Evolutionary conservation across 306 rosid genomes (phyloP).

Genomic region (Phaseolus lunatus): DNA sequence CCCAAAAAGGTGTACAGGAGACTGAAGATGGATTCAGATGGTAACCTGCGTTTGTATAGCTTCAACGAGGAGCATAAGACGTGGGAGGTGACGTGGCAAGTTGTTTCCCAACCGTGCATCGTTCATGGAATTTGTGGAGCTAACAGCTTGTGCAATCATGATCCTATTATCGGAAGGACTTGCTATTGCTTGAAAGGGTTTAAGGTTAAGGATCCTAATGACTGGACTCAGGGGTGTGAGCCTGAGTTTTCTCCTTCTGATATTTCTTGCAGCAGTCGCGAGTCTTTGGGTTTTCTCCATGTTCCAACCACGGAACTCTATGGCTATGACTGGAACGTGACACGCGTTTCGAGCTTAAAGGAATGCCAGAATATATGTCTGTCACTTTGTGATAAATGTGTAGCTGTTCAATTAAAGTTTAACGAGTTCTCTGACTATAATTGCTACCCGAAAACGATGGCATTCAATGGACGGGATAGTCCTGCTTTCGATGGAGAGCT

Average conservation of each 20-base stretch:
- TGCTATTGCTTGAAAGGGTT: constrained; percentile 62
- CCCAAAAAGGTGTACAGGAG: neutral
- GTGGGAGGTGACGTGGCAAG: constrained; percentile 63
- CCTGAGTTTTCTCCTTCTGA: constrained; percentile 44
- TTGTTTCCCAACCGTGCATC: constrained; percentile 48
- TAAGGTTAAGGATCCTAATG: constrained; percentile 44
- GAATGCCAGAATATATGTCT: constrained; percentile 56
- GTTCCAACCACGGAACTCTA: constrained; percentile 51
- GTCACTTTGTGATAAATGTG: constrained; percentile 49
- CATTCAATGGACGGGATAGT: constrained; percentile 50
- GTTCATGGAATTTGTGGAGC: constrained; percentile 68
- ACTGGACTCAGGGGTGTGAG: constrained; percentile 63
- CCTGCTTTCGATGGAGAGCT: constrained; percentile 45
- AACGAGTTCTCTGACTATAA: neutral
- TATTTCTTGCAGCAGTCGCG: constrained; percentile 35
- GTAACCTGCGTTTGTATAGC: constrained; percentile 52
- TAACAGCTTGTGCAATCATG: constrained; percentile 57
- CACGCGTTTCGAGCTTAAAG: constrained; percentile 41
- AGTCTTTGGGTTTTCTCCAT: constrained; percentile 45
- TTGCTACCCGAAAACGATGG: constrained; percentile 58
- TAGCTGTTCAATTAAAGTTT: constrained; percentile 55
- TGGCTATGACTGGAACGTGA: constrained; percentile 52
- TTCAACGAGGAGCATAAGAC: constrained; percentile 29
- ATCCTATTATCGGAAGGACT: constrained; percentile 49
- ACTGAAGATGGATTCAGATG: constrained; percentile 50